A percentile compares a stretch with the other conserved stretches of the same genome.
Conservation (phyloP, 495 filamentous ascomycete genomes). For the Tuber umbilicatum region DNA sequence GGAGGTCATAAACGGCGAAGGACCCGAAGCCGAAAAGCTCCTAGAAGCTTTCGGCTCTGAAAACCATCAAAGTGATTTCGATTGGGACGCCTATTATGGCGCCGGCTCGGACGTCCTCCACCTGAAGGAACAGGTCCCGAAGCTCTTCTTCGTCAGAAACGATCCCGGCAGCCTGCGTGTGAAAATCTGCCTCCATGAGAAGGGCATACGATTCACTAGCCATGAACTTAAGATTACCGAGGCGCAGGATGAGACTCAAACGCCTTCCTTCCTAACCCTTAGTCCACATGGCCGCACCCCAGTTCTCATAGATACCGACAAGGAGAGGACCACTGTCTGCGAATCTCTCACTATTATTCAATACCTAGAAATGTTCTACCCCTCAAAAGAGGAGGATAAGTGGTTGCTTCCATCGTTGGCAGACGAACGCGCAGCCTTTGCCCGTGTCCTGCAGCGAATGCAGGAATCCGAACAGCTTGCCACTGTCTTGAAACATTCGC, state of each 20-base stretch:
- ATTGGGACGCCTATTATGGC: conserved; percentile 76
- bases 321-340: conserved; percentile 34
- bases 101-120: conserved; percentile 83
- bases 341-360: conserved; percentile 45
- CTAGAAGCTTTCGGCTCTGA: conserved; percentile 76
- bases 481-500: conserved; percentile 13
- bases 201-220: conserved; percentile 22
- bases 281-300: conserved; percentile 31
- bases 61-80: conserved; percentile 66
- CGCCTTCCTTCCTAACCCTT: conserved; percentile 28
- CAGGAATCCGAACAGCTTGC: conserved; percentile 32
- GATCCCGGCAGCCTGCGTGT: conserved; percentile 24
- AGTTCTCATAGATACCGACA: conserved; percentile 37
- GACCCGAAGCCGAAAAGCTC: conserved; percentile 59
- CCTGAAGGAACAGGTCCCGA: conserved; percentile 33
- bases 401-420: conserved; percentile 26
- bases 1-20: conserved; percentile 61
- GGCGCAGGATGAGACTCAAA: conserved; percentile 8
- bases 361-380: conserved; percentile 46
- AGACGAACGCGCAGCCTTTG: conserved; percentile 33
- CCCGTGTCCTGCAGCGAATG: conserved; percentile 27
- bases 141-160: conserved; percentile 25
- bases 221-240: conserved; percentile 22
- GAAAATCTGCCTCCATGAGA: conserved; percentile 33
- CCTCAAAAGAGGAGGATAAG: conserved; percentile 24